Evolutionary conservation across 1,284 basidiomycete species (phyloP).

Genomic region (Schizophyllum amplum): DNA sequence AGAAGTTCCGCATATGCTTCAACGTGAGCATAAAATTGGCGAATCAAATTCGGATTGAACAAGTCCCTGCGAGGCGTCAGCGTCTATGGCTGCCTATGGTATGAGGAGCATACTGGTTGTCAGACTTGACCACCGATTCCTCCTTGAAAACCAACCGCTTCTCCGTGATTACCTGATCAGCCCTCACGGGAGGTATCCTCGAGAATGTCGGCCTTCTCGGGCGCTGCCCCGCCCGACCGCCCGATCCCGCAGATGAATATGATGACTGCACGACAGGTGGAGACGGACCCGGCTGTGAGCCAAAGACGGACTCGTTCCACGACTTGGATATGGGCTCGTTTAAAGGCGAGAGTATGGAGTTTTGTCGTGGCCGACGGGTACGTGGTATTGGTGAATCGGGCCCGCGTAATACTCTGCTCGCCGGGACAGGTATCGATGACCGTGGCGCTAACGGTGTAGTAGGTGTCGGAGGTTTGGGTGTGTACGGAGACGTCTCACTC

Average conservation of each 20-base stretch:
- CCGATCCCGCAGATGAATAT: not conserved
- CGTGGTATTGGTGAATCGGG: conserved; percentile 17
- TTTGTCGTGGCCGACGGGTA: conserved; percentile 16
- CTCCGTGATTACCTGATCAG: conserved; percentile 14
- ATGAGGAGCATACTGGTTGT: not conserved
- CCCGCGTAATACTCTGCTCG: conserved; percentile 13
- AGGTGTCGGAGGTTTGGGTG: conserved; percentile 11
- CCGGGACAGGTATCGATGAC: conserved; percentile 12
- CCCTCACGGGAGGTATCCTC: conserved; percentile 9
- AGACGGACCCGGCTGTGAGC: not conserved
- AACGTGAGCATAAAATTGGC: conserved; percentile 55
- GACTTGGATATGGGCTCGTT: conserved; percentile 34
- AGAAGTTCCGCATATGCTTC: conserved; percentile 69
- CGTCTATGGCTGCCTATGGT: not conserved
- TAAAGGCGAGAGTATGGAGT: not conserved
- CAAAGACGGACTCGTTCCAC: conserved; percentile 36
- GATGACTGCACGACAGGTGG: not conserved
- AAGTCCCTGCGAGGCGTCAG: conserved; percentile 7
- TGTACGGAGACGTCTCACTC: conserved; percentile 15
- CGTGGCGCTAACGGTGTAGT: conserved; percentile 6
- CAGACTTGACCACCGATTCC: not conserved
- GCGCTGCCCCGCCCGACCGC: not conserved
- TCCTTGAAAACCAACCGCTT: conserved; percentile 1
- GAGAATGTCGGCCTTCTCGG: not conserved
- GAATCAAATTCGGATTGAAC: conserved; percentile 28